Evolutionary conservation across 108 stramenopile species (phyloP).

Genomic region (Tribonema minus): DNA sequence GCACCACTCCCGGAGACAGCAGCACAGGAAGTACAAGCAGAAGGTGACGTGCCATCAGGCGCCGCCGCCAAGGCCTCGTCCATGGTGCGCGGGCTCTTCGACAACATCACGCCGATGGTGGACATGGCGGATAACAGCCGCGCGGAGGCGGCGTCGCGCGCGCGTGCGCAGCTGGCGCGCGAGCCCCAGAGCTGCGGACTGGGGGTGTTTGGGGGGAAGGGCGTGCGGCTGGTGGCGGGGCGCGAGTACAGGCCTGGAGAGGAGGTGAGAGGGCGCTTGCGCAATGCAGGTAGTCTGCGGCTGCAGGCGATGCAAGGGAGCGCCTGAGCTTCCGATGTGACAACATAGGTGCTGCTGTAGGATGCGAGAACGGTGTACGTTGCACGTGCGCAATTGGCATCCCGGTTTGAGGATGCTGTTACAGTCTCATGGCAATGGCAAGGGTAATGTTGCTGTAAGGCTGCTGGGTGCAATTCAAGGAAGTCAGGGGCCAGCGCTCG

Average conservation of each 20-base stretch:
- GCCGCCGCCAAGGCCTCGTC: neutral
- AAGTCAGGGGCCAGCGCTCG: too few species aligned
- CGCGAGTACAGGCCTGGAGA: neutral
- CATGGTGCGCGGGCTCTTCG: neutral
- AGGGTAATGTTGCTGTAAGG: too few species aligned
- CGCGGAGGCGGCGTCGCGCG: neutral
- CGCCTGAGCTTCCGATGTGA: too few species aligned
- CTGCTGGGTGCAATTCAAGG: too few species aligned
- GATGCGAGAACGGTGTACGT: too few species aligned
- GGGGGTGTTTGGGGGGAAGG: neutral
- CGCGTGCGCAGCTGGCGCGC: neutral
- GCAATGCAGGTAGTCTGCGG: too few species aligned
- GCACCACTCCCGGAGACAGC: neutral
- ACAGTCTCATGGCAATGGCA: too few species aligned
- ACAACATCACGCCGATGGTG: neutral
- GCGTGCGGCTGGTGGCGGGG: neutral
- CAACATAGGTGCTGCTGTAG: too few species aligned
- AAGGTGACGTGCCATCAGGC: neutral
- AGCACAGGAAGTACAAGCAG: neutral
- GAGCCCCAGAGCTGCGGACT: neutral
- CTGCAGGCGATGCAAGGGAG: too few species aligned
- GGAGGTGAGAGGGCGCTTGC: neutral
- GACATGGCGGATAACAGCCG: neutral
- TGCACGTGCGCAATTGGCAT: too few species aligned
- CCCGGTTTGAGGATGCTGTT: too few species aligned